Evolutionary conservation across 345 rosid species (phyloP).

Genomic region (Brassica nigra): DNA sequence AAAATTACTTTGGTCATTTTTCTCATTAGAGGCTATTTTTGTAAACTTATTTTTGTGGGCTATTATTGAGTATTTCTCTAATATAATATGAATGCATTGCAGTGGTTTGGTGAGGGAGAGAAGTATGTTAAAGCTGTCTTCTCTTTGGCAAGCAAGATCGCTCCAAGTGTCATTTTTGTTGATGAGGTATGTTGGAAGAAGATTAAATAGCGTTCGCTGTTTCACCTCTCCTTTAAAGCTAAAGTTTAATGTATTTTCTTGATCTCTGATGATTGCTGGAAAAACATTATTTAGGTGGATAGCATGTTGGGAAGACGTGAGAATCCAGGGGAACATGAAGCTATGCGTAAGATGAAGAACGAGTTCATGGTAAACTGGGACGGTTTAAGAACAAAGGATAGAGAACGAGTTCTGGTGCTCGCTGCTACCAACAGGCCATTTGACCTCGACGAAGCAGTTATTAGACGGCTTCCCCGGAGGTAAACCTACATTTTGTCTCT

Average conservation of each 20-base stretch:
- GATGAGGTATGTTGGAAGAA: conserved; percentile 73
- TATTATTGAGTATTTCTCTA: no score
- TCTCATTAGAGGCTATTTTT: no score
- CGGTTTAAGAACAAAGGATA: conserved; percentile 93
- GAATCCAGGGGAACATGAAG: conserved; percentile 99
- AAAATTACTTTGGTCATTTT: no score
- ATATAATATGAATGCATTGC: conserved; percentile 37
- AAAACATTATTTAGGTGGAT: conserved; percentile 65
- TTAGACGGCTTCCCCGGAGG: conserved; percentile 98
- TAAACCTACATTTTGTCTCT: conserved; percentile 8
- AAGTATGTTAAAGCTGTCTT: conserved; percentile 98
- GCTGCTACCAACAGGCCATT: conserved; percentile 97
- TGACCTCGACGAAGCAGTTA: conserved; percentile 98
- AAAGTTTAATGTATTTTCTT: neutral
- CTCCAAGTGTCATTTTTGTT: conserved; percentile 95
- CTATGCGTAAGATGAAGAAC: conserved; percentile 99
- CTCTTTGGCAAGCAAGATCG: conserved; percentile 97
- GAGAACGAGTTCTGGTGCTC: conserved; percentile 91
- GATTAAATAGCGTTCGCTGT: neutral
- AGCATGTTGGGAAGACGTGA: conserved; percentile 99
- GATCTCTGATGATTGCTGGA: neutral
- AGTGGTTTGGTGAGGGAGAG: conserved; percentile 99
- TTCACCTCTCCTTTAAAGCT: conserved; percentile 3
- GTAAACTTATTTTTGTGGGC: no score
- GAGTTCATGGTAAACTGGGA: conserved; percentile 99